phyloP scores from a whole-genome alignment of 805 yeast species.

The Deakozyma indianensis region DNA sequence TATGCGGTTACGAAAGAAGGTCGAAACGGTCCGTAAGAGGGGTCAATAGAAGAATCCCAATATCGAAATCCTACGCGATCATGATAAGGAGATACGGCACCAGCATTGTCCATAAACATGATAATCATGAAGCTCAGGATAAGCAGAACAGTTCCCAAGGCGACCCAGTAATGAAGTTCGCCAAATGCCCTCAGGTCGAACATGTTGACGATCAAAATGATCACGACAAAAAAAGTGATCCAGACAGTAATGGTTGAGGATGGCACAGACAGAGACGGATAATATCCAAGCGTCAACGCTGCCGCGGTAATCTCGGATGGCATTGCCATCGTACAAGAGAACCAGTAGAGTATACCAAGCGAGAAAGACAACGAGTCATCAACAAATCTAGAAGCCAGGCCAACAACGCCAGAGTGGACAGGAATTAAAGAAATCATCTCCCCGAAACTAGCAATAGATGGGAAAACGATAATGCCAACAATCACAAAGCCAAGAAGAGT shows the following conservation, averaged over 20 bases:
- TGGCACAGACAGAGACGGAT: constrained; percentile 38
- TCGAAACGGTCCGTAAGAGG: constrained; percentile 59
- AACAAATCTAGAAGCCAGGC: constrained; percentile 43
- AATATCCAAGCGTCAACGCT: constrained; percentile 60
- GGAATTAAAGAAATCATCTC: constrained; percentile 74
- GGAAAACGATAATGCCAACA: constrained; percentile 50
- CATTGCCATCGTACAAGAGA: constrained; percentile 54
- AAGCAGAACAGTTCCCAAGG: constrained; percentile 40
- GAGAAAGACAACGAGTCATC: not conserved
- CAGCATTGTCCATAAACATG: constrained; percentile 52
- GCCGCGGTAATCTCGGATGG: constrained; percentile 77
- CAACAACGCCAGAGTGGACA: constrained; percentile 65
- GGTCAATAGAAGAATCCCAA: constrained; percentile 39
- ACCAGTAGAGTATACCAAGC: constrained; percentile 55
- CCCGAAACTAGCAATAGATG: constrained; percentile 61
- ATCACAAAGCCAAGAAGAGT: constrained; percentile 51
- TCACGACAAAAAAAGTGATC: constrained; percentile 40
- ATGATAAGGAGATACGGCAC: constrained; percentile 33
- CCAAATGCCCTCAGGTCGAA: constrained; percentile 63
- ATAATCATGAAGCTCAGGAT: constrained; percentile 36
- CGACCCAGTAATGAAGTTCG: constrained; percentile 52
- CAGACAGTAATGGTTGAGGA: constrained; percentile 49
- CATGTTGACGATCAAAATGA: constrained; percentile 37
- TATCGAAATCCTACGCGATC: constrained; percentile 45
- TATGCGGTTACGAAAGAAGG: constrained; percentile 22